Percentiles rank a stretch among this genome's conserved stretches.
phyloP scores from a whole-genome alignment of 2,329 filamentous ascomycete genomes.

The Ilyonectria mors-panacis region DNA sequence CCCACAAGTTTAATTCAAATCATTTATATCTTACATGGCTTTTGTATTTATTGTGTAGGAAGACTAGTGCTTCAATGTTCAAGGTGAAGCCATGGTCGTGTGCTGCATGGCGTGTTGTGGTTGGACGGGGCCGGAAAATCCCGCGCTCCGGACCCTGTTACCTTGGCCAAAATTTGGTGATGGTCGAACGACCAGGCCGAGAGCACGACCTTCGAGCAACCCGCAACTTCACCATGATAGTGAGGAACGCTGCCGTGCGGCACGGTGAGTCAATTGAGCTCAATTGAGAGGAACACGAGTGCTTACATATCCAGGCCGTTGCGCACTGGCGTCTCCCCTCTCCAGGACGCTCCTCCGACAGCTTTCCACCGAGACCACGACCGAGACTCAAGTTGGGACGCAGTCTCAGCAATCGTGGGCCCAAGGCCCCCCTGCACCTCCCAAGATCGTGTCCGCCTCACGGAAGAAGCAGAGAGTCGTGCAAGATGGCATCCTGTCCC shows the following conservation, averaged over 20 bases:
- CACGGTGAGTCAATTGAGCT: slow-evolving; percentile 61
- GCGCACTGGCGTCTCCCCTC: slow-evolving; percentile 63
- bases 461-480: slow-evolving; percentile 54
- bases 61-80: background rate
- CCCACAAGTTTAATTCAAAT: slow-evolving; percentile 44
- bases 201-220: slow-evolving; percentile 33
- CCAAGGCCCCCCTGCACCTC: slow-evolving; percentile 37
- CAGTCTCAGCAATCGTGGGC: slow-evolving; percentile 42
- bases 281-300: slow-evolving; percentile 5
- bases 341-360: slow-evolving; percentile 53
- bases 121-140: slow-evolving; percentile 46
- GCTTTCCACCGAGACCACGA: slow-evolving; percentile 51
- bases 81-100: background rate
- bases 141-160: slow-evolving; percentile 23
- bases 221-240: slow-evolving; percentile 64
- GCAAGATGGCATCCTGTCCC: slow-evolving; percentile 52
- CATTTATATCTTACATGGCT: slow-evolving; percentile 23
- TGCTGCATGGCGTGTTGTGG: slow-evolving; percentile 10
- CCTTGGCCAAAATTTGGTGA: slow-evolving; percentile 50
- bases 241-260: slow-evolving; percentile 68
- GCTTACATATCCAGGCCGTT: slow-evolving; percentile 62
- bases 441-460: slow-evolving; percentile 44
- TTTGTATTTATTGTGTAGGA: slow-evolving; percentile 21
- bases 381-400: slow-evolving; percentile 36
- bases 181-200: slow-evolving; percentile 40